Evolutionary conservation across 148 eudicot species (phyloP).

Genomic region (Spergularia marina): DNA sequence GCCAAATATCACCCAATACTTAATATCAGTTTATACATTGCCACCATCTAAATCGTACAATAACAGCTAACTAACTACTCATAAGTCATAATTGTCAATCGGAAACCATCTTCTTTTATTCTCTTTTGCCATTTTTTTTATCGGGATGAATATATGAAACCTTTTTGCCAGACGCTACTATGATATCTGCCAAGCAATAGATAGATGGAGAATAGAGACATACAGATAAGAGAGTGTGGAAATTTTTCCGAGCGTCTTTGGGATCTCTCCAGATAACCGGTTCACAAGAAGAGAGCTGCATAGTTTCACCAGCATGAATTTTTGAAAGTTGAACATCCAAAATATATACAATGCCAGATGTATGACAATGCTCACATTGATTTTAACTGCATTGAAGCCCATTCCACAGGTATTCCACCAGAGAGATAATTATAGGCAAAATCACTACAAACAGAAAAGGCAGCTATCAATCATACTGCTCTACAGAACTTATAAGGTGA

Average conservation of each 20-base stretch:
- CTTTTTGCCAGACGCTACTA: neutral
- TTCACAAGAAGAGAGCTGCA: conserved; percentile 70
- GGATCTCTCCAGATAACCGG: conserved; percentile 66
- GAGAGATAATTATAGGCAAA: conserved; percentile 64
- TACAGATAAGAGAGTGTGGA: conserved; percentile 62
- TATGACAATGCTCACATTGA: conserved; percentile 40
- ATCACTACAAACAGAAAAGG: conserved; percentile 46
- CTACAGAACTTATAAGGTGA: neutral
- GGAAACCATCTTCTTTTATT: neutral
- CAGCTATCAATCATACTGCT: neutral
- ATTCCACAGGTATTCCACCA: conserved; percentile 63
- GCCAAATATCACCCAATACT: neutral
- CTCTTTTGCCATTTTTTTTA: neutral
- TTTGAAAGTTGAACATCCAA: conserved; percentile 11
- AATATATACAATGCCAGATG: neutral
- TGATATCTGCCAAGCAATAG: neutral
- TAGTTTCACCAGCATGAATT: conserved; percentile 17
- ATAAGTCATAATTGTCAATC: neutral
- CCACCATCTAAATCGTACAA: too few relatives aligned
- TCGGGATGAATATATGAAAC: neutral
- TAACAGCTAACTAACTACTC: too few relatives aligned
- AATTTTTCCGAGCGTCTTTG: conserved; percentile 51
- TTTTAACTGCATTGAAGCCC: conserved; percentile 55
- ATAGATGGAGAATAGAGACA: conserved; percentile 24
- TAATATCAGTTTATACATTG: too few relatives aligned